These are phyloP conservation scores for Keithomyces neogunnii DNA, from an alignment of 2,329 filamentous ascomycete species.

Conservation along the genomic window DNA sequence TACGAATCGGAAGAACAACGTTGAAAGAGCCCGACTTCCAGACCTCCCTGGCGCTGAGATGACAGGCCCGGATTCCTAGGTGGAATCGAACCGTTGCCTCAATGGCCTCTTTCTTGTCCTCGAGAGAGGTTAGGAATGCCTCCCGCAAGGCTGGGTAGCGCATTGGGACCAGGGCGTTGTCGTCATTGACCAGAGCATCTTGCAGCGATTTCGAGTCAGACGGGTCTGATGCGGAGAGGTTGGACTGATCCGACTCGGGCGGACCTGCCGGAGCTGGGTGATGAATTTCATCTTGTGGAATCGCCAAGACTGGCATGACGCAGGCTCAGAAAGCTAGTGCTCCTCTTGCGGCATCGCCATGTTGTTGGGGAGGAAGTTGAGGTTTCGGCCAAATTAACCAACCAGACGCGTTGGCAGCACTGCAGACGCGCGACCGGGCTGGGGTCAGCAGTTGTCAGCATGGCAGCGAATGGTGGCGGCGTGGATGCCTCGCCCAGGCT, in stretches of 20 bases:
- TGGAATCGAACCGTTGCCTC: background rate
- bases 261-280: background rate
- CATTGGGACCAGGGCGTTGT: background rate
- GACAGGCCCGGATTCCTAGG: background rate
- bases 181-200: background rate
- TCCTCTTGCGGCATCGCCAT: no score
- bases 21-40: background rate
- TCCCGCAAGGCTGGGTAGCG: background rate
- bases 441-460: no score
- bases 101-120: background rate
- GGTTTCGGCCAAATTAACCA: no score
- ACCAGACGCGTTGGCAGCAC: no score
- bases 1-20: background rate
- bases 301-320: background rate
- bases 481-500: no score
- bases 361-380: no score
- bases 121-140: background rate
- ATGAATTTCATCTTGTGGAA: background rate
- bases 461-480: no score
- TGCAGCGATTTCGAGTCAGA: background rate
- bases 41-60: background rate
- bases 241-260: background rate
- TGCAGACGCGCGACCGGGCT: no score
- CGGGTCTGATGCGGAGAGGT: background rate
- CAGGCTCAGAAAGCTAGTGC: no score